These are phyloP conservation scores for Phytophthora lateralis DNA, from an alignment of 352 stramenopile genomes.

Conservation along the genomic window DNA sequence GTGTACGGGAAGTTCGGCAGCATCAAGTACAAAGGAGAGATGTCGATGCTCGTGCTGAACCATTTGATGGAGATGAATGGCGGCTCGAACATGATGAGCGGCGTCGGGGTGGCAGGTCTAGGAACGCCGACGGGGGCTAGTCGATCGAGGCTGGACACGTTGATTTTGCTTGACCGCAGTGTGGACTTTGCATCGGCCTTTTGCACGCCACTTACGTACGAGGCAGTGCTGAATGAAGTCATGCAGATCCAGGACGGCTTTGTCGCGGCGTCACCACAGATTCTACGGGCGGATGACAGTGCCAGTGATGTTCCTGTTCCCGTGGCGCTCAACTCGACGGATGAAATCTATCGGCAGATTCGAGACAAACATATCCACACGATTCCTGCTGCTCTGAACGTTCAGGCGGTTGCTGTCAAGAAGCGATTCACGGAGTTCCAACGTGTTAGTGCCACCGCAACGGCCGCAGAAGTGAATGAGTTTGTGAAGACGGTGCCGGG, in stretches of 20 bases:
- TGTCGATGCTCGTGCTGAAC: conserved; percentile 70
- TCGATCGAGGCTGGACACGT: conserved; percentile 49
- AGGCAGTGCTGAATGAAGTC: conserved; percentile 71
- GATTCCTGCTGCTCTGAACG: conserved; percentile 55
- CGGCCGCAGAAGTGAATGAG: conserved; percentile 66
- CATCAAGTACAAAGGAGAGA: conserved; percentile 85
- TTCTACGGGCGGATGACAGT: conserved; percentile 45
- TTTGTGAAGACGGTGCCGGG: conserved; percentile 72
- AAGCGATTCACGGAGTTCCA: conserved; percentile 64
- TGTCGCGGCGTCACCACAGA: conserved; percentile 39
- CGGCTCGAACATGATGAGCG: conserved; percentile 22
- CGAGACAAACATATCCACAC: conserved; percentile 69
- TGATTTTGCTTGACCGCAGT: conserved; percentile 73
- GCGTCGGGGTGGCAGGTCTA: not conserved
- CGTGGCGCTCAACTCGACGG: conserved; percentile 64
- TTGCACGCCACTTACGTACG: conserved; percentile 73
- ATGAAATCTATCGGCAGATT: conserved; percentile 61
- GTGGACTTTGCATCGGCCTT: conserved; percentile 75
- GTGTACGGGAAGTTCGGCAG: conserved; percentile 59
- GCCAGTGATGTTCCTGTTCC: conserved; percentile 32
- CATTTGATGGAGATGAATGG: conserved; percentile 61
- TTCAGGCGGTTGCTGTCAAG: conserved; percentile 56
- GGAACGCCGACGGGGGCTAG: not conserved
- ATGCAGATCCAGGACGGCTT: conserved; percentile 70
- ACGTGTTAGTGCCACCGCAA: conserved; percentile 41